phyloP scores from a whole-genome alignment of 345 rosid genomes.

The Euphorbia peplus region DNA sequence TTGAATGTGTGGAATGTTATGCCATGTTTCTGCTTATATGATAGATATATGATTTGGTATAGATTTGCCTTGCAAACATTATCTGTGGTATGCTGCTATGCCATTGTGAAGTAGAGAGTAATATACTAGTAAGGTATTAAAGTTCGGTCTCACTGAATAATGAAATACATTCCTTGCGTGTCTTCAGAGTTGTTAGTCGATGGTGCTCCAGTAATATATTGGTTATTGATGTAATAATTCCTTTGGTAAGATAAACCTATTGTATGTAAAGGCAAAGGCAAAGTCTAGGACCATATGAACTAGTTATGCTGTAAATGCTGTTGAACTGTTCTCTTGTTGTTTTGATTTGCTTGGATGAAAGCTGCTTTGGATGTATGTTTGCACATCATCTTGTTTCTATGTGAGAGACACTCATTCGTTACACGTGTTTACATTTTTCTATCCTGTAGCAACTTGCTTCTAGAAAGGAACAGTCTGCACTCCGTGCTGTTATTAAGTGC shows the following conservation, averaged over 20 bases:
- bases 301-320: background rate
- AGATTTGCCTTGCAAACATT: background rate
- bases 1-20: background rate
- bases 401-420: background rate
- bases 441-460: constrained; percentile 65
- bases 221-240: background rate
- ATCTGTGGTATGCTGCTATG: background rate
- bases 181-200: background rate
- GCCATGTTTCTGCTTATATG: background rate
- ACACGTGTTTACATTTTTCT: background rate
- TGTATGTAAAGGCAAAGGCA: background rate
- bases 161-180: background rate
- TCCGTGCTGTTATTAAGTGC: constrained; percentile 86
- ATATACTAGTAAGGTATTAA: background rate
- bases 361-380: background rate
- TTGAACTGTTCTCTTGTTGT: background rate
- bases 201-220: background rate
- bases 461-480: constrained; percentile 94
- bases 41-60: background rate
- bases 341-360: background rate
- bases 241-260: background rate
- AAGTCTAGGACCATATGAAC: background rate
- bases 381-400: background rate
- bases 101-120: background rate
- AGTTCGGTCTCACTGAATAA: background rate